Percentiles rank a stretch among this genome's conserved stretches.
Conservation (phyloP, 352 stramenopile species). For the Pythium folliculosum region DNA sequence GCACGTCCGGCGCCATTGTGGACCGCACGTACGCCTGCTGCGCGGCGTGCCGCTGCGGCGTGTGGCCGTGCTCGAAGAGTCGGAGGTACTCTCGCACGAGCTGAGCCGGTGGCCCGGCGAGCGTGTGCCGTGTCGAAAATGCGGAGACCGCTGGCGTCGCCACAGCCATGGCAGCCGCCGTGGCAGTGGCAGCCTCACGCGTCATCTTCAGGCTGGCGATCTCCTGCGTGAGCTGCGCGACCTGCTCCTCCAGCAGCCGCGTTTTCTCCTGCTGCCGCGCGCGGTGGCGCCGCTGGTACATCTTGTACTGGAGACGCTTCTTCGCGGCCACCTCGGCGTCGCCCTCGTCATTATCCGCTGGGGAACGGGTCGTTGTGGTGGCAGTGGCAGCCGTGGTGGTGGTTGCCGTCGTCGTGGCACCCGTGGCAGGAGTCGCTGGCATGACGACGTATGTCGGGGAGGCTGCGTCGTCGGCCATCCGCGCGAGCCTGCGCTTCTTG, state of each 20-base stretch:
- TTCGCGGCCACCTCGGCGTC: slow-evolving; percentile 31
- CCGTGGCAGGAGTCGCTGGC: too few species aligned
- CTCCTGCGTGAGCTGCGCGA: slow-evolving; percentile 41
- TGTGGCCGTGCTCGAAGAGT: slow-evolving; percentile 39
- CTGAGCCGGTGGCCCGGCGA: slow-evolving; percentile 34
- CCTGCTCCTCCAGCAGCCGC: slow-evolving; percentile 36
- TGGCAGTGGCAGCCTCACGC: not conserved
- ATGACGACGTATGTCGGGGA: too few species aligned
- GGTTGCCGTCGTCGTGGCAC: too few species aligned
- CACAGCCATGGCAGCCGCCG: not conserved
- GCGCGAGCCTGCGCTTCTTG: not conserved
- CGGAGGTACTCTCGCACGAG: slow-evolving; percentile 56
- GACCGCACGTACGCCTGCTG: slow-evolving; percentile 41
- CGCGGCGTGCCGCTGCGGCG: slow-evolving; percentile 18
- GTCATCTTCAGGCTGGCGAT: slow-evolving; percentile 17
- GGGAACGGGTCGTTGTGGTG: too few species aligned
- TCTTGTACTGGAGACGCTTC: slow-evolving; percentile 60
- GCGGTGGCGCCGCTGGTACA: slow-evolving; percentile 66
- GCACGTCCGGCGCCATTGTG: slow-evolving; percentile 1
- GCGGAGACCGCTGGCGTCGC: not conserved
- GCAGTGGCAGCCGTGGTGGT: not conserved
- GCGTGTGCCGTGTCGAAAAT: not conserved
- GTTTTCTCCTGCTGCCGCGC: slow-evolving; percentile 67
- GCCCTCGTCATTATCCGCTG: slow-evolving; percentile 37
- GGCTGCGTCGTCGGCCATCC: not conserved